Base-by-base conservation (phyloP, 768 basidiomycete species). In the Stropharia rugosoannulata region DNA sequence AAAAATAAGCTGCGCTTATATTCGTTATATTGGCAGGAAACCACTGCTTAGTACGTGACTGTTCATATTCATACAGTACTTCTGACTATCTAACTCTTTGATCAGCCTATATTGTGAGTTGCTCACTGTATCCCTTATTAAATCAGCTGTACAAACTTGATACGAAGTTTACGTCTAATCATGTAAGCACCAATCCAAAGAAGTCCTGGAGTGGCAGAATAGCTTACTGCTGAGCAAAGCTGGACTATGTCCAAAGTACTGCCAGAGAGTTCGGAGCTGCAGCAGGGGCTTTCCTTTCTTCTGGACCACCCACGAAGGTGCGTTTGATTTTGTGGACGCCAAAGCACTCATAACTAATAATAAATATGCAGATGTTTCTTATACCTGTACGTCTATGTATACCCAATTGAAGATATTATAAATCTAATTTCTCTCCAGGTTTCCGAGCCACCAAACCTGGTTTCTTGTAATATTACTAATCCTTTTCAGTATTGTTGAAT, bases 381-480 rank as follows among this genome's bases (percentile, higher is more conserved):
- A 19, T 90, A 88, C 66, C 68, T 90, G 68, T 78, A 59, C 39
- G 74, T 65, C 13, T 5, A 8, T 16, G 6, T 13, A 16, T 18
- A 38, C 43, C 36, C 10, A 36, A n/a, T 32, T 9, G 19, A 13
- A 16, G 19, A 29, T 32, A 15, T 15, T 35, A 9, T 25, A 16
- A 29, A 49, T 29, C 42, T 19, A 16, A 49, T 13, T 5, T 43
- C 46, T 18, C 13, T 18, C 12, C 41, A 80, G 78, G 25, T 90
- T 90, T 60, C 87, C 87, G 0, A 81, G 83, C 29, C 87, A 88
- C 55, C 88, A 90, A 63, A 89, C 87, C 2, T 88, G 87, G 85
- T 87, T 88, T 57, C 72, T 91, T 7, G 62, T 83, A 1, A 74
- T 85, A 9, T 76, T 80, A 43, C 73, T 89, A 38, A 59, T 82